Evolutionary conservation across 345 rosid genomes (phyloP), one percentile per base, ranked within the genome.

Genomic region (Brassica rapa): DNA sequence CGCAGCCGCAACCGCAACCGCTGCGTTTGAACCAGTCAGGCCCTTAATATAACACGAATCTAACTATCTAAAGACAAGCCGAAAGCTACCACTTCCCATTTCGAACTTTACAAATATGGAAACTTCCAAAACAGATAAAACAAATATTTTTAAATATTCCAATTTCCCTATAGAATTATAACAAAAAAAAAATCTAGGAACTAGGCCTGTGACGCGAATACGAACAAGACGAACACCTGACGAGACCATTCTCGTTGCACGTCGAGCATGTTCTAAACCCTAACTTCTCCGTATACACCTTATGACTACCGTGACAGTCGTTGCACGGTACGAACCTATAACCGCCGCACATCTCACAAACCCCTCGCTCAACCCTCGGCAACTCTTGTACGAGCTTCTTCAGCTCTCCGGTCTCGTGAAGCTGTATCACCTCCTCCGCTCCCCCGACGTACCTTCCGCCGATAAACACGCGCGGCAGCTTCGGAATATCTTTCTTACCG

Each of bases 171-270:
- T 19, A 57, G 27, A 64, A 30, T 65, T 35, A 5, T n/a, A 62
- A 72, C 67, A 69, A 24, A 24, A 71, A 68, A 41, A 21, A 9
- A 60, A 32, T 0, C 82, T 72, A 79, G 55, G 69, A 73, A 66
- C 60, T 49, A 85, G 70, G 59, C 12, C 33, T 7, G 2, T 56
- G 70, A 12, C 83, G 80, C 1, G 86, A 79, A 74, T 66, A 88
- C 25, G 87, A 85, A 39, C 46, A 93, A 76, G 92, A 86, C 11
- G 86, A 84, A 89, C 99, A 95, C 89, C 97, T 88, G 78, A 88
- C 72, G 39, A 95, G 85, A 39, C 99, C 99, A 76, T 93, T 90
- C 88, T 88, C 97, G 56, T 95, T 95, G 77, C 99, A 95, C 19
- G 33, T 70, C 23, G 80, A 73, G 64, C 99, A 95, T 9, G 83